phyloP scores from a whole-genome alignment of 2,329 filamentous ascomycete genomes.

The Curvularia sp. region DNA sequence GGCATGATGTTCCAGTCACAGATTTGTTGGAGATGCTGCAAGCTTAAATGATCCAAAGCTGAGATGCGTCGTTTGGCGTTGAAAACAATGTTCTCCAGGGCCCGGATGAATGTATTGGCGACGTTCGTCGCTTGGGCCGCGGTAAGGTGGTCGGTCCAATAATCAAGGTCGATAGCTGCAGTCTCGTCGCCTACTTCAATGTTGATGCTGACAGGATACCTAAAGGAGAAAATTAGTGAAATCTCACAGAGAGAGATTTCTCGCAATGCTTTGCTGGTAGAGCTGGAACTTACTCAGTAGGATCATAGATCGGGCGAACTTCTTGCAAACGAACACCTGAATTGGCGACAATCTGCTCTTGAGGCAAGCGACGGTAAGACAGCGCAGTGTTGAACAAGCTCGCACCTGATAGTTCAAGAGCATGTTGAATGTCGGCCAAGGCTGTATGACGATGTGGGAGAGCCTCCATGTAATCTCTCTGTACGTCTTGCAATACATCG shows the following conservation, averaged over 20 bases:
- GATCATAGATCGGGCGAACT: slow-evolving; percentile 51
- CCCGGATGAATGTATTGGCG: slow-evolving; percentile 40
- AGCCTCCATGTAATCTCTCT: slow-evolving; percentile 57
- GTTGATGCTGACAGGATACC: slow-evolving; percentile 57
- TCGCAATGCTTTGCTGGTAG: background rate
- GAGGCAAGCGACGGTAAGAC: slow-evolving; percentile 56
- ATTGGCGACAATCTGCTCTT: slow-evolving; percentile 31
- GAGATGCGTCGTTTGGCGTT: slow-evolving; percentile 44
- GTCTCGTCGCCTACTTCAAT: slow-evolving; percentile 55
- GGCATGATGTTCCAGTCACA: slow-evolving; percentile 44
- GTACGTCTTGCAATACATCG: slow-evolving; percentile 53
- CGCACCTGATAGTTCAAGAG: slow-evolving; percentile 41
- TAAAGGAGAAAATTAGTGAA: background rate
- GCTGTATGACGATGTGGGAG: slow-evolving; percentile 54
- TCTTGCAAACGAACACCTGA: slow-evolving; percentile 51
- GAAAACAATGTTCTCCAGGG: slow-evolving; percentile 49
- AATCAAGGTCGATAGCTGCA: slow-evolving; percentile 43
- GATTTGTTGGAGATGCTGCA: slow-evolving; percentile 44
- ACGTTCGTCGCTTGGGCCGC: slow-evolving; percentile 43
- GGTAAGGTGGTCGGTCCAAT: slow-evolving; percentile 46
- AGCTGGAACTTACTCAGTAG: slow-evolving; percentile 49
- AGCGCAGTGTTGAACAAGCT: slow-evolving; percentile 59
- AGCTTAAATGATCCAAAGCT: slow-evolving; percentile 51
- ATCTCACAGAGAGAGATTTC: background rate
- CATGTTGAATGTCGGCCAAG: slow-evolving; percentile 58